Evolutionary conservation across 305 asterid genomes (phyloP).

Genomic region (Fraxinus dipetala): DNA sequence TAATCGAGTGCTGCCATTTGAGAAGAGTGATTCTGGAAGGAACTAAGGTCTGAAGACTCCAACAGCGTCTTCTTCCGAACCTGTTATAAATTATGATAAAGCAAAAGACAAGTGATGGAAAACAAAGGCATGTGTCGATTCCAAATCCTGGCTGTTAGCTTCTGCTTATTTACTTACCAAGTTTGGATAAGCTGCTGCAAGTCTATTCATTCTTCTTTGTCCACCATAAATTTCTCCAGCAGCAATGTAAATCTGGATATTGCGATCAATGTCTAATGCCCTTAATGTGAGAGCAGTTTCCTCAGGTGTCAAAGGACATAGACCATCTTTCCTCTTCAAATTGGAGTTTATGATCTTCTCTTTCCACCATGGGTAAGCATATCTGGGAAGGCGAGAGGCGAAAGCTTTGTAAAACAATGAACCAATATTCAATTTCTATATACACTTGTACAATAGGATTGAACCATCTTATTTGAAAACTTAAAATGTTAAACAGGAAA

Average conservation of each 20-base stretch:
- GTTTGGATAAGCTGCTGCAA: conserved; percentile 57
- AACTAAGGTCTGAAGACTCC: conserved; percentile 61
- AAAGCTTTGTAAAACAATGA: conserved; percentile 19
- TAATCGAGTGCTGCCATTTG: conserved; percentile 89
- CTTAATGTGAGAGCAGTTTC: conserved; percentile 74
- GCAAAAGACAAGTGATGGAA: conserved; percentile 2
- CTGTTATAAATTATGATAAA: conserved; percentile 35
- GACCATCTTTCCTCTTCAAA: conserved; percentile 72
- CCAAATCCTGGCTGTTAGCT: background rate
- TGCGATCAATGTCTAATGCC: conserved; percentile 60
- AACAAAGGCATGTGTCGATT: background rate
- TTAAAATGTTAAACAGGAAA: background rate
- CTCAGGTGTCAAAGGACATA: conserved; percentile 83
- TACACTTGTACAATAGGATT: background rate
- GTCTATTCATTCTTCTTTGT: conserved; percentile 51
- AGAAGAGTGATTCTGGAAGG: conserved; percentile 71
- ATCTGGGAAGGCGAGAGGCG: conserved; percentile 30
- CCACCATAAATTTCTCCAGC: conserved; percentile 91
- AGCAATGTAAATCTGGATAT: conserved; percentile 69
- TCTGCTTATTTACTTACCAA: conserved; percentile 45
- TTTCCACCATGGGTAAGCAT: conserved; percentile 91
- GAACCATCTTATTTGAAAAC: background rate
- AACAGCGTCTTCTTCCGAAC: conserved; percentile 72
- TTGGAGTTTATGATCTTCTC: conserved; percentile 74
- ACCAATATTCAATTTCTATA: background rate